Evolutionary conservation across 129 eudicot species (phyloP).

Genomic region (Flaveria ramosissima): DNA sequence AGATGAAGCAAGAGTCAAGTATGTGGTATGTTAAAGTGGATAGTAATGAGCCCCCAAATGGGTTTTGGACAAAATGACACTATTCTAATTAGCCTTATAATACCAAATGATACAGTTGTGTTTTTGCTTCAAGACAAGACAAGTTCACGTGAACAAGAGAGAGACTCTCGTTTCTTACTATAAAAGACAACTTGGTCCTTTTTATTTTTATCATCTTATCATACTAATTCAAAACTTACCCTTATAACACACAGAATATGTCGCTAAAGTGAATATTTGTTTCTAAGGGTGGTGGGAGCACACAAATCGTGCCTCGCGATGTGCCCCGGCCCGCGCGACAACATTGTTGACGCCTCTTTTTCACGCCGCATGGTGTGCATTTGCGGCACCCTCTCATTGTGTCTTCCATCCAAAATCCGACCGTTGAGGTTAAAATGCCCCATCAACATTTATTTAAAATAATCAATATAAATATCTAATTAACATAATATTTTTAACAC

Average conservation of each 20-base stretch:
- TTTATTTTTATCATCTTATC: background rate
- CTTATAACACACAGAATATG: background rate
- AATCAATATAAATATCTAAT: no score
- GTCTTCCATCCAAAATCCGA: no score
- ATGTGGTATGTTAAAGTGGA: conserved; percentile 26
- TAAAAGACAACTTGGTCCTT: conserved; percentile 35
- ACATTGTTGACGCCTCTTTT: no score
- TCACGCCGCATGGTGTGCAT: no score
- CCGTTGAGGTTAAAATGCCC: no score
- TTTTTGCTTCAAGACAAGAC: conserved; percentile 63
- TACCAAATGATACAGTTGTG: conserved; percentile 50
- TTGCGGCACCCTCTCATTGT: no score
- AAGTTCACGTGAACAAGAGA: conserved; percentile 48
- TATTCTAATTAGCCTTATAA: conserved; percentile 41
- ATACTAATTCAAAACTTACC: background rate
- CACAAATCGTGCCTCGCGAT: no score
- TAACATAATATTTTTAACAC: no score
- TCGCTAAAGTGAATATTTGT: background rate
- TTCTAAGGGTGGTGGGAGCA: background rate
- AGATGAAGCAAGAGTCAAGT: conserved; percentile 11
- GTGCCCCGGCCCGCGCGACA: no score
- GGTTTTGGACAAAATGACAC: conserved; percentile 39
- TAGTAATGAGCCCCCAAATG: conserved; percentile 35
- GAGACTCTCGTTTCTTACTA: conserved; percentile 15
- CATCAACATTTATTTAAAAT: no score